These are phyloP conservation scores for Populus euphratica DNA, from an alignment of 345 rosid species.

Conservation along the genomic window DNA sequence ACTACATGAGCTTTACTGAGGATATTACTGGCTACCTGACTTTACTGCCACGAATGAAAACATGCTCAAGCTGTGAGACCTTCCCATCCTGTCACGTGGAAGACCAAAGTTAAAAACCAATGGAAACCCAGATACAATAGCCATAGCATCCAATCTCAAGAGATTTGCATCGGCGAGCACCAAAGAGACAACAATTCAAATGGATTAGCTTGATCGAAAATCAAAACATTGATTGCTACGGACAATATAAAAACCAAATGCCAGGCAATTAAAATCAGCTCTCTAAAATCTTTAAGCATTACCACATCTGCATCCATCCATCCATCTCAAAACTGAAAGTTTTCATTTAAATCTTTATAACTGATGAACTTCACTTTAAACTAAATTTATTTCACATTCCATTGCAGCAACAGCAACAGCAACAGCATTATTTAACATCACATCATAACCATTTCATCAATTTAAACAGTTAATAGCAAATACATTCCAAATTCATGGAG, in stretches of 20 bases:
- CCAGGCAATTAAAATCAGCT: not conserved
- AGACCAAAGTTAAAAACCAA: not conserved
- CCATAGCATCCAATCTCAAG: not conserved
- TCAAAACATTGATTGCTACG: not conserved
- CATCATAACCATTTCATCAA: not conserved
- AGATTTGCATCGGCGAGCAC: not conserved
- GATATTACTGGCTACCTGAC: slow-evolving; percentile 56
- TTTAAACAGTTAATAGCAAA: not conserved
- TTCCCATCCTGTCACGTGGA: slow-evolving; percentile 72
- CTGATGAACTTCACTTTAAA: not conserved
- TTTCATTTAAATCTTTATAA: not conserved
- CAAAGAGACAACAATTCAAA: not conserved
- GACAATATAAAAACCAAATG: not conserved
- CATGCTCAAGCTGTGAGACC: slow-evolving; percentile 96
- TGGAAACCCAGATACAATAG: not conserved
- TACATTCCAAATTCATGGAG: not conserved
- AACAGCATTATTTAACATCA: not conserved
- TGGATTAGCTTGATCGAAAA: not conserved
- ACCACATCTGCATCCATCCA: no score
- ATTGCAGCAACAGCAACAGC: not conserved
- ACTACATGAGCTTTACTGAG: not conserved
- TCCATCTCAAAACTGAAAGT: not conserved
- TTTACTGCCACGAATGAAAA: slow-evolving; percentile 95
- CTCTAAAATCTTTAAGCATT: not conserved
- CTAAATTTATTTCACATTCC: not conserved